Percentiles rank a stretch among this genome's conserved stretches.
These are phyloP conservation scores for Osmozyma mogii DNA, from an alignment of 805 yeast genomes.

Conservation along the genomic window DNA sequence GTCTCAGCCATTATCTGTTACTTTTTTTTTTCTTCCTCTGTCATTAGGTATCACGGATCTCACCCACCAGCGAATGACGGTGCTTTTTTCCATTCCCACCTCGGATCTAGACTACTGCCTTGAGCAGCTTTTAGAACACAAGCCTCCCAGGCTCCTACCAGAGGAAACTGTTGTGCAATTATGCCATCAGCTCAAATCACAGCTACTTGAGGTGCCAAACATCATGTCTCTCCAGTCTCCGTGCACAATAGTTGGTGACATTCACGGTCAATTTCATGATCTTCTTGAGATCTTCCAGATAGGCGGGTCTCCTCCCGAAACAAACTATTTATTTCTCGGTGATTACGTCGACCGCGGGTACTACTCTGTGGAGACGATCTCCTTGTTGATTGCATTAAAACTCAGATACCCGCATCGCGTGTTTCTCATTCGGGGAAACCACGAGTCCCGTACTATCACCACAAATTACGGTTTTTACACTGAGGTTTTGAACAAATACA, in stretches of 20 bases:
- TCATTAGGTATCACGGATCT: neutral
- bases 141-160: conserved; percentile 37
- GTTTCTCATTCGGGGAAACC: conserved; percentile 84
- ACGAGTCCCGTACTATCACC: conserved; percentile 93
- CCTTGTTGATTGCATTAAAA: conserved; percentile 80
- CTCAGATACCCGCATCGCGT: conserved; percentile 82
- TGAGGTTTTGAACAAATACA: conserved; percentile 87
- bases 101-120: conserved; percentile 36
- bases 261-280: conserved; percentile 95
- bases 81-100: conserved; percentile 23
- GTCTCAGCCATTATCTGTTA: no score
- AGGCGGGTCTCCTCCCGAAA: conserved; percentile 89
- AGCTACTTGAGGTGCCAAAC: conserved; percentile 72
- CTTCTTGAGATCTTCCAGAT: conserved; percentile 86
- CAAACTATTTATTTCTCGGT: conserved; percentile 87
- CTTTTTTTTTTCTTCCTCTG: neutral
- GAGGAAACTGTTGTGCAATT: conserved; percentile 32
- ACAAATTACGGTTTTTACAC: conserved; percentile 96
- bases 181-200: conserved; percentile 61
- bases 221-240: conserved; percentile 95
- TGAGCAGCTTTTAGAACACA: conserved; percentile 32
- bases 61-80: conserved; percentile 18
- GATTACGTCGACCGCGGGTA: conserved; percentile 94
- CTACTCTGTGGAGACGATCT: conserved; percentile 87
- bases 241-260: conserved; percentile 95